phyloP scores from a whole-genome alignment of 768 basidiomycete species.

The Boletus coccyginus region DNA sequence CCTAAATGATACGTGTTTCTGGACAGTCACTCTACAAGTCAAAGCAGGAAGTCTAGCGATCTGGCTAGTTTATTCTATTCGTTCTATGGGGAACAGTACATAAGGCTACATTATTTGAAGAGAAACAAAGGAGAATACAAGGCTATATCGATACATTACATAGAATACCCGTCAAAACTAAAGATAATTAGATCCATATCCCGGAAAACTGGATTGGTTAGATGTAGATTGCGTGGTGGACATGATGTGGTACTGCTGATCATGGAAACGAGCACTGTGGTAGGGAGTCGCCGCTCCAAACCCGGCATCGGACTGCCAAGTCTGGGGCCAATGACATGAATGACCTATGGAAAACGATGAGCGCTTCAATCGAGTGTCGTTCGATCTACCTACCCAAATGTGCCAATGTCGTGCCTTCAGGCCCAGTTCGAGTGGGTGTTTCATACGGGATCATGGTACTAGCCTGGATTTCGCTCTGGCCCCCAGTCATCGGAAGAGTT shows the following conservation, averaged over 20 bases:
- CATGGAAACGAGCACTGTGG: neutral
- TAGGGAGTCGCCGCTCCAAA: neutral
- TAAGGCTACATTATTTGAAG: conserved; percentile 1
- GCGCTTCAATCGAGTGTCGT: neutral
- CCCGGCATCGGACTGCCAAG: neutral
- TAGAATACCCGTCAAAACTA: neutral
- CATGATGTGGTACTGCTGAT: neutral
- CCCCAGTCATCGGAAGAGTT: neutral
- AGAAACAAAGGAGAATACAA: neutral
- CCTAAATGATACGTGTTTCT: neutral
- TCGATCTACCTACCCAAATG: neutral
- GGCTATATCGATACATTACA: neutral
- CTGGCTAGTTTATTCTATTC: neutral
- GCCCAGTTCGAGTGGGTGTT: neutral
- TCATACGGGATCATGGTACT: neutral
- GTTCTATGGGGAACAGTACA: neutral
- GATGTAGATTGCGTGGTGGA: neutral
- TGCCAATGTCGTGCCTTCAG: neutral
- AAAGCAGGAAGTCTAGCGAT: neutral
- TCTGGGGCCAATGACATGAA: neutral
- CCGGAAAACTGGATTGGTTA: neutral
- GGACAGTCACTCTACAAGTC: too few relatives aligned
- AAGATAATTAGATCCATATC: neutral
- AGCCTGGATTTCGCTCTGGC: neutral
- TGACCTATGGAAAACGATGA: conserved; percentile 4